Base-by-base conservation (phyloP, 176 grass and related monocot species). In the Metroxylon sagu region DNA sequence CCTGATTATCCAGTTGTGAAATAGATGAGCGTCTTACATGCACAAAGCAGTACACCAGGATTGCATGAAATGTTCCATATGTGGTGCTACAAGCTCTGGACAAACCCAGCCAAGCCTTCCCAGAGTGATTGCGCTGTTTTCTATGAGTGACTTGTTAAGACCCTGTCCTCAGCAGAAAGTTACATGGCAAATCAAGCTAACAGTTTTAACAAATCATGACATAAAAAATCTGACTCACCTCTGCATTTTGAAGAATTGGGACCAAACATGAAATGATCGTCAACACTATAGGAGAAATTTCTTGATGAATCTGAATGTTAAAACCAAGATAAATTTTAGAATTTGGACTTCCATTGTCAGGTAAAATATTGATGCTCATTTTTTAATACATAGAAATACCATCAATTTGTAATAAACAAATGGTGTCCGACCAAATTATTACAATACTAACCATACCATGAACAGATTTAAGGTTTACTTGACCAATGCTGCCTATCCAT, bases 21-120 rank as follows among this genome's bases (percentile, higher is more conserved):
- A 77, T 57, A 0, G 43, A 10, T 31, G 35, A 68, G 18, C 15
- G 8, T 68, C 85, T 88, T 88, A 97, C 93, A 63, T 79, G 84
- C 93, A 85, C 64, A 97, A 76, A 25, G 78, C 84, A 60, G 67
- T 84, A 72, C 93, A 97, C 93, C 93, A 97, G 7, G 81, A 69
- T 63, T 85, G 87, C 81, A 97, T 91, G 60, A 97, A 97, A 72
- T 97, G 93, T n/a, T 92, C 81, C 54, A 82, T 76, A 62, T 97
- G 87, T 64, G 93, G 93, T 35, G 87, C 81, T 54, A 97, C 82
- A 57, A 97, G 78, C 26, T 91, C 87, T 64, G 93, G 84, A 69
- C 84, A 97, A 49, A 97, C 83, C 93, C 87, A 97, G 25, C 84
- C 83, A 75, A 97, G 84, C 73, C 93, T 97, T 73, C 93, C 87